Percentiles rank a stretch among this genome's conserved stretches.
Conservation (phyloP, 2,329 filamentous ascomycete genomes). For the Fusarium sp. region DNA sequence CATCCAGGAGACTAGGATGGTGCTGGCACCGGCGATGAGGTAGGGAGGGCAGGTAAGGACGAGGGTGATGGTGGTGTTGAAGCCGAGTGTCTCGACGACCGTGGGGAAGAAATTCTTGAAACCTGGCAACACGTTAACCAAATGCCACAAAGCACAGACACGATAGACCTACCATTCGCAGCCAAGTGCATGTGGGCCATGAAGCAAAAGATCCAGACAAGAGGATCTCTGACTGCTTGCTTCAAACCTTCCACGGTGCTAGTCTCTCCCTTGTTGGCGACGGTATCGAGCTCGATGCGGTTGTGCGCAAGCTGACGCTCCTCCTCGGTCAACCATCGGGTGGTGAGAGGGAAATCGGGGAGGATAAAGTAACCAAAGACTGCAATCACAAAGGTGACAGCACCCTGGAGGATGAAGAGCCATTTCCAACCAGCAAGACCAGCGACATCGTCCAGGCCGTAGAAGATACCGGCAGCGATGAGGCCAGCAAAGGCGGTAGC, state of each 20-base stretch:
- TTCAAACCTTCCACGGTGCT: conserved; percentile 55
- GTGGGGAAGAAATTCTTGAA: conserved; percentile 34
- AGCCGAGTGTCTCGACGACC: conserved; percentile 45
- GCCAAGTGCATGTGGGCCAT: conserved; percentile 62
- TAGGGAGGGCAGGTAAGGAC: conserved; percentile 55
- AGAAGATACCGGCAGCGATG: conserved; percentile 56
- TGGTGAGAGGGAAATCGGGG: conserved; percentile 54
- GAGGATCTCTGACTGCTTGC: conserved; percentile 55
- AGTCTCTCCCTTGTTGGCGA: conserved; percentile 53
- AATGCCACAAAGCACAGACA: too few relatives aligned
- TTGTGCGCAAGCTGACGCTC: conserved; percentile 54
- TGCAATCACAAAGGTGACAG: conserved; percentile 47
- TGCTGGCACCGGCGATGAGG: conserved; percentile 49
- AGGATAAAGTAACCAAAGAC: conserved; percentile 44
- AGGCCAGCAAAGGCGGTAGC: conserved; percentile 54
- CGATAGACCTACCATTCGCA: conserved; percentile 49
- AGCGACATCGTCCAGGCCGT: conserved; percentile 41
- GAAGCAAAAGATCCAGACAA: conserved; percentile 59
- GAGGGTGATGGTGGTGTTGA: conserved; percentile 44
- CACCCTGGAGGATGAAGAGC: conserved; percentile 74
- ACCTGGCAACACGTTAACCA: too few relatives aligned
- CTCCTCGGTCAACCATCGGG: conserved; percentile 54
- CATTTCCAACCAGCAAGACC: conserved; percentile 47
- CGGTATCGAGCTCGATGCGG: conserved; percentile 57
- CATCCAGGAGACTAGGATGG: conserved; percentile 45